Conservation (phyloP, 495 filamentous ascomycete species). For the Hypoxylon subgilvum region DNA sequence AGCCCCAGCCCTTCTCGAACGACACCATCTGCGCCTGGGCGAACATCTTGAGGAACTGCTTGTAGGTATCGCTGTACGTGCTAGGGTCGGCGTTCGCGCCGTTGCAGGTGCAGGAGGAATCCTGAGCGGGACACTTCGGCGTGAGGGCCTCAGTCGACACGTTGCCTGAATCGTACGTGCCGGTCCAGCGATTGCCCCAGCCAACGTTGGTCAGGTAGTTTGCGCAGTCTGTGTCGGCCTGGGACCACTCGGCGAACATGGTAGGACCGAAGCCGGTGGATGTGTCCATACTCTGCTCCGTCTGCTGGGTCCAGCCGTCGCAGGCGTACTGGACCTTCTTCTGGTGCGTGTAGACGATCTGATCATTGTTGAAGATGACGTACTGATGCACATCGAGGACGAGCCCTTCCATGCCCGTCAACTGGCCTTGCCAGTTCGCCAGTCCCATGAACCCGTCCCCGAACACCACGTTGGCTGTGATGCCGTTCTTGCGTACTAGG, state of each 20-base stretch:
- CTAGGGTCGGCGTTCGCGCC: slow-evolving; percentile 74
- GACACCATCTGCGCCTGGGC: slow-evolving; percentile 93
- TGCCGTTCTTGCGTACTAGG: slow-evolving; percentile 71
- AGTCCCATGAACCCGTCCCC: slow-evolving; percentile 87
- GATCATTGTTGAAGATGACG: slow-evolving; percentile 80
- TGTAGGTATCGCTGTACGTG: slow-evolving; percentile 75
- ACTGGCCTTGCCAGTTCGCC: slow-evolving; percentile 74
- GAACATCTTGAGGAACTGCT: slow-evolving; percentile 84
- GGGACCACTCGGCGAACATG: slow-evolving; percentile 97
- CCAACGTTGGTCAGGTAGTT: slow-evolving; percentile 87
- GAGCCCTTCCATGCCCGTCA: slow-evolving; percentile 62
- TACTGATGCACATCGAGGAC: slow-evolving; percentile 95
- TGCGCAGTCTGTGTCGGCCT: slow-evolving; percentile 97
- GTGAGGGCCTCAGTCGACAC: slow-evolving; percentile 59
- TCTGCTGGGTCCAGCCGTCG: slow-evolving; percentile 81
- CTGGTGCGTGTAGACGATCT: slow-evolving; percentile 74
- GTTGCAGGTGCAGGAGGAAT: slow-evolving; percentile 71
- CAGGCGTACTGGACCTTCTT: slow-evolving; percentile 85
- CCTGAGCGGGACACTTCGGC: slow-evolving; percentile 71
- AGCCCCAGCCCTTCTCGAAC: slow-evolving; percentile 91
- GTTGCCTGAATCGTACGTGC: slow-evolving; percentile 68
- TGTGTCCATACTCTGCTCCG: slow-evolving; percentile 69
- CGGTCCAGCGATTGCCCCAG: slow-evolving; percentile 88
- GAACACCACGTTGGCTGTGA: slow-evolving; percentile 68
- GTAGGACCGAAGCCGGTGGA: slow-evolving; percentile 90